phyloP scores from a whole-genome alignment of 345 rosid species.

The Abelmoschus esculentus region DNA sequence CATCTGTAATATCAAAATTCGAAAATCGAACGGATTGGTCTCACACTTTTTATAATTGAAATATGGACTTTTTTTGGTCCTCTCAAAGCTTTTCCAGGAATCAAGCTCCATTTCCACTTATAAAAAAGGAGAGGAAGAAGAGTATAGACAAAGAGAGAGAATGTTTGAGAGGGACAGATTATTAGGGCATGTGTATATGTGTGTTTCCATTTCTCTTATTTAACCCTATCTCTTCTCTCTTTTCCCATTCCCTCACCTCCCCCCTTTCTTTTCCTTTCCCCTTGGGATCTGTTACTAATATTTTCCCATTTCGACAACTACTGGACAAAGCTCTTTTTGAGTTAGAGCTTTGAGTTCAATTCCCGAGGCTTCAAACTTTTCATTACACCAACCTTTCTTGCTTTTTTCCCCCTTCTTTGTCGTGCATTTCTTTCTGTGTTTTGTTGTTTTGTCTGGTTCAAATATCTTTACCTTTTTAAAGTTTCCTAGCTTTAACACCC shows the following conservation, averaged over 20 bases:
- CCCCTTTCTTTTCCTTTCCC: conserved; percentile 1
- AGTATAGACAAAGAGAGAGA: conserved; percentile 17
- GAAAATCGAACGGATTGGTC: too few species aligned
- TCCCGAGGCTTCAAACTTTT: conserved; percentile 47
- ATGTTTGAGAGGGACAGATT: conserved; percentile 31
- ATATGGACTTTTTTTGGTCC: not conserved
- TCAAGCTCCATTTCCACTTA: conserved; percentile 28
- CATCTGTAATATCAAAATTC: too few species aligned
- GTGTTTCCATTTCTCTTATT: conserved; percentile 28
- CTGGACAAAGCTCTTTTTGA: conserved; percentile 4
- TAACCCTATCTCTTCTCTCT: conserved; percentile 47
- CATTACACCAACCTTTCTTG: conserved; percentile 2
- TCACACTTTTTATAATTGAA: not conserved
- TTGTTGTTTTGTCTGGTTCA: conserved; percentile 20
- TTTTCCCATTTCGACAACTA: conserved; percentile 12
- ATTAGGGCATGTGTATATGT: conserved; percentile 49
- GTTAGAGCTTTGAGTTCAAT: conserved; percentile 30
- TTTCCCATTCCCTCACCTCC: conserved; percentile 25
- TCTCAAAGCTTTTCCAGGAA: conserved; percentile 64
- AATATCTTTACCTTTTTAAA: not conserved
- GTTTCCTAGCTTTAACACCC: not conserved
- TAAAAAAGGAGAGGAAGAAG: not conserved
- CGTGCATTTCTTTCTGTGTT: conserved; percentile 8
- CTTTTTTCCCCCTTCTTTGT: not conserved
- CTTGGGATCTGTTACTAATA: conserved; percentile 53